Evolutionary conservation across 78 protist genomes (phyloP).

Genomic region (Polysphondylium violaceum): DNA sequence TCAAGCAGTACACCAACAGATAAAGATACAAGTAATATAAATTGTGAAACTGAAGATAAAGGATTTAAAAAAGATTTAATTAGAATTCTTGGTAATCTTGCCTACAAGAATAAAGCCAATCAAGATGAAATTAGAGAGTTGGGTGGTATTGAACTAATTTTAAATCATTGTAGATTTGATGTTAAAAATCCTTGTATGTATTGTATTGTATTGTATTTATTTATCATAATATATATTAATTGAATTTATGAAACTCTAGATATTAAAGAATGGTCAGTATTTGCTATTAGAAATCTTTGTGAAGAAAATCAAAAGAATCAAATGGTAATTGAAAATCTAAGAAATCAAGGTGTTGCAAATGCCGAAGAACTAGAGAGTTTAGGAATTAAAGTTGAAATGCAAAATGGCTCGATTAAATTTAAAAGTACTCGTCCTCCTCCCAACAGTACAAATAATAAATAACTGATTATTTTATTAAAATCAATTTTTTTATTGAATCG

Average conservation of each 20-base stretch:
- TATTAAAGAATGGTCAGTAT: conserved; percentile 67
- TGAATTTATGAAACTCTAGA: conserved; percentile 7
- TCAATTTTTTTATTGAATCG: too few species aligned
- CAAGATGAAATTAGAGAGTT: conserved; percentile 77
- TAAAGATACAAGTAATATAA: neutral
- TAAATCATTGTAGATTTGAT: conserved; percentile 73
- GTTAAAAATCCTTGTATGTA: conserved; percentile 46
- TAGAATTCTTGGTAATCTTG: conserved; percentile 59
- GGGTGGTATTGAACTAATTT: conserved; percentile 62
- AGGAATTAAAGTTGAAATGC: conserved; percentile 26
- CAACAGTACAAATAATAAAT: too few species aligned
- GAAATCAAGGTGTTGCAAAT: conserved; percentile 68
- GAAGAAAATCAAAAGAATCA: conserved; percentile 66
- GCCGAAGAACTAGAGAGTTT: conserved; percentile 20
- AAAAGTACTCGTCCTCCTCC: too few species aligned
- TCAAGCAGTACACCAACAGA: neutral
- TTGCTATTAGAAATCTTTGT: conserved; percentile 67
- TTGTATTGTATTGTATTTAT: neutral
- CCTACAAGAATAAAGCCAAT: conserved; percentile 33
- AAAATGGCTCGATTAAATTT: conserved; percentile 64
- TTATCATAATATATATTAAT: neutral
- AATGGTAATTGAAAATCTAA: conserved; percentile 17
- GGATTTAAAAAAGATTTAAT: conserved; percentile 56
- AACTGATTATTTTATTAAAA: too few species aligned
- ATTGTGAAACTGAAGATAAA: conserved; percentile 16